Conservation (phyloP, 2,329 filamentous ascomycete genomes). For the Fusarium nodosum region DNA sequence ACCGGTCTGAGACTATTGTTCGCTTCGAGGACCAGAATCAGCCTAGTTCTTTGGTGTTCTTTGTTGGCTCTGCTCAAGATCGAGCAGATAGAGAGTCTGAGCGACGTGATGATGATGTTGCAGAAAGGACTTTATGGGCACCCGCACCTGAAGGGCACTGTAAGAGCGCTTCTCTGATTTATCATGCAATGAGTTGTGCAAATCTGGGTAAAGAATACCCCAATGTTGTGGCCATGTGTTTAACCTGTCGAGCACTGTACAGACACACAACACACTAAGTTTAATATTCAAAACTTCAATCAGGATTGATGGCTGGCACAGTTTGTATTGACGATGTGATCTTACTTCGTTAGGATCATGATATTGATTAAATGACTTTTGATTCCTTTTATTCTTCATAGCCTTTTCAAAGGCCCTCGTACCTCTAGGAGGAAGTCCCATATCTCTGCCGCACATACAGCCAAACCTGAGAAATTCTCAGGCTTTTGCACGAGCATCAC, state of each 20-base stretch:
- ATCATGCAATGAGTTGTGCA: conserved; percentile 29
- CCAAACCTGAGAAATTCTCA: conserved; percentile 50
- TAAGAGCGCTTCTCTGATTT: conserved; percentile 10
- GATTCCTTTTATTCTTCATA: conserved; percentile 48
- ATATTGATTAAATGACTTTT: conserved; percentile 47
- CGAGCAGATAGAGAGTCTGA: too few relatives aligned
- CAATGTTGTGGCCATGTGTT: conserved; percentile 52
- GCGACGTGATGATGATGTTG: conserved; percentile 52
- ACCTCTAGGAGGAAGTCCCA: conserved; percentile 47
- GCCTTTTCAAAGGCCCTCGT: conserved; percentile 44
- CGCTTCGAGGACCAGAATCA: conserved; percentile 44
- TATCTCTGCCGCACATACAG: conserved; percentile 49
- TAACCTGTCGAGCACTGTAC: conserved; percentile 53
- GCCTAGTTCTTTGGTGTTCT: conserved; percentile 8
- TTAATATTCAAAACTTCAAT: neutral
- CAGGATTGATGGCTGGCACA: neutral
- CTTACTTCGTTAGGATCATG: conserved; percentile 22
- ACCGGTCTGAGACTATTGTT: conserved; percentile 60
- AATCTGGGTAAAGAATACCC: conserved; percentile 50
- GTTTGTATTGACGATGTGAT: neutral
- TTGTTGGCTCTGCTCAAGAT: conserved; percentile 33
- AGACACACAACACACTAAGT: neutral
- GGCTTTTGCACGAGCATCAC: conserved; percentile 53
- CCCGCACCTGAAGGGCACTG: conserved; percentile 60
- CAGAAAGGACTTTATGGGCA: conserved; percentile 64